phyloP scores from a whole-genome alignment of 805 yeast species.

The Wickerhamomyces canadensis region DNA sequence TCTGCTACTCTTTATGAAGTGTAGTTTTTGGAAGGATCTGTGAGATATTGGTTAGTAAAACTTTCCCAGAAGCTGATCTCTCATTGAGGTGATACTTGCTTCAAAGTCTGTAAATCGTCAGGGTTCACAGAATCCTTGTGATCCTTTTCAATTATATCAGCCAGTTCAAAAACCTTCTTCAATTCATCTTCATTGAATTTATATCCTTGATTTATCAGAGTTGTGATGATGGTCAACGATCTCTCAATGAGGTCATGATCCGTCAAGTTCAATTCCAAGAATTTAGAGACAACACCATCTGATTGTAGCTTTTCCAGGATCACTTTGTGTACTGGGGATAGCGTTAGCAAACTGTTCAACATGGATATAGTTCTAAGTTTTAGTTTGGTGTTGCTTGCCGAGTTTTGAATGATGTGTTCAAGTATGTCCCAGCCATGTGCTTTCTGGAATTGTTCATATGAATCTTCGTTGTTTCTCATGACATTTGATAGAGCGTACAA shows the following conservation, averaged over 20 bases:
- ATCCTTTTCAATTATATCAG: constrained; percentile 32
- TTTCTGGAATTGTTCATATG: constrained; percentile 49
- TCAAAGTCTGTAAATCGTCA: constrained; percentile 48
- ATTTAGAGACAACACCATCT: constrained; percentile 22
- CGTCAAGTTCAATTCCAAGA: constrained; percentile 21
- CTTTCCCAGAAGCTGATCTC: too few species aligned
- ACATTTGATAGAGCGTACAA: constrained; percentile 73
- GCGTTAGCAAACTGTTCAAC: constrained; percentile 53
- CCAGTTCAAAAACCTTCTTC: constrained; percentile 28
- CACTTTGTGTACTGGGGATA: constrained; percentile 36
- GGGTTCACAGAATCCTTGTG: constrained; percentile 44
- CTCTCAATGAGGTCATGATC: constrained; percentile 48
- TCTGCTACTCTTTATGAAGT: constrained; percentile 14
- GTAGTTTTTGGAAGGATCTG: constrained; percentile 16
- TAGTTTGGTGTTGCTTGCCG: constrained; percentile 30
- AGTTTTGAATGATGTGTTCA: constrained; percentile 23
- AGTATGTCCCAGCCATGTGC: constrained; percentile 60
- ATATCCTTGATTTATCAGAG: constrained; percentile 39
- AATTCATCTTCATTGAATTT: constrained; percentile 41
- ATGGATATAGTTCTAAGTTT: constrained; percentile 52
- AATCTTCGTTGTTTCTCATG: constrained; percentile 60
- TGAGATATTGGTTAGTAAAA: too few species aligned
- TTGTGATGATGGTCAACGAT: constrained; percentile 43
- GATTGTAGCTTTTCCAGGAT: constrained; percentile 33
- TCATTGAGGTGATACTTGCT: too few species aligned